These are phyloP conservation scores for Alternaria angustiovoidea DNA, from an alignment of 2,329 filamentous ascomycete species.

Conservation along the genomic window DNA sequence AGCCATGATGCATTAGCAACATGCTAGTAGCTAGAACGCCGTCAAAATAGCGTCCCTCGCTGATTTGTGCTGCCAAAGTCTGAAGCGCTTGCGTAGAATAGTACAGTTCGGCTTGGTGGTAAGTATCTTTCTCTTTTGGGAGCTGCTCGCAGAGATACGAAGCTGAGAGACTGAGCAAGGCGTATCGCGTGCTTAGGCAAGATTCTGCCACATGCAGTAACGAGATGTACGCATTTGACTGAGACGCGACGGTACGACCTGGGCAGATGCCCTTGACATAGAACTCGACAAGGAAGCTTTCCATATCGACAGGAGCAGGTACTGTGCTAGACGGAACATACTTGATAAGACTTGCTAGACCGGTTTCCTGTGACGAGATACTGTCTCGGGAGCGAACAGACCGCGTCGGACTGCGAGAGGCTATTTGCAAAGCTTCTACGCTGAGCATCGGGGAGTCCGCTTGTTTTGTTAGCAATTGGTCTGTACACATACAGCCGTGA, in stretches of 20 bases:
- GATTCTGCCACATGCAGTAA: slow-evolving; percentile 34
- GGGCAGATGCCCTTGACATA: slow-evolving; percentile 45
- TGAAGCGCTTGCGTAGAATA: slow-evolving; percentile 45
- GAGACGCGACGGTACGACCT: slow-evolving; percentile 37
- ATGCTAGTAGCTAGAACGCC: slow-evolving; percentile 45
- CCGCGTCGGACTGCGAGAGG: slow-evolving; percentile 36
- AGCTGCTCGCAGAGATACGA: slow-evolving; percentile 44
- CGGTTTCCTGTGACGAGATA: slow-evolving; percentile 32
- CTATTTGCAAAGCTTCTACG: slow-evolving; percentile 32
- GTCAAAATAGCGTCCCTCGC: slow-evolving; percentile 36
- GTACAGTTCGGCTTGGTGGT: slow-evolving; percentile 43
- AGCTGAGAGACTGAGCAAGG: slow-evolving; percentile 43
- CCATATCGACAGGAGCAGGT: slow-evolving; percentile 33
- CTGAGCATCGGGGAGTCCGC: slow-evolving; percentile 39
- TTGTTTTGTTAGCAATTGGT: slow-evolving; percentile 23
- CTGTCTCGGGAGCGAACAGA: slow-evolving; percentile 40
- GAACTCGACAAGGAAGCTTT: slow-evolving; percentile 42
- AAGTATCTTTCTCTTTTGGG: slow-evolving; percentile 38
- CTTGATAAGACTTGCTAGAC: slow-evolving; percentile 40
- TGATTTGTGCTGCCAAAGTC: slow-evolving; percentile 39
- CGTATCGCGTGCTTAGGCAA: slow-evolving; percentile 42
- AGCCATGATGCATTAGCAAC: slow-evolving; percentile 45
- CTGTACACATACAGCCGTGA: background rate
- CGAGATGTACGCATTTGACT: slow-evolving; percentile 39
- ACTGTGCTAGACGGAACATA: slow-evolving; percentile 32